phyloP scores from a whole-genome alignment of 2,329 filamentous ascomycete genomes.

The Pseudogymnoascus sp. region DNA sequence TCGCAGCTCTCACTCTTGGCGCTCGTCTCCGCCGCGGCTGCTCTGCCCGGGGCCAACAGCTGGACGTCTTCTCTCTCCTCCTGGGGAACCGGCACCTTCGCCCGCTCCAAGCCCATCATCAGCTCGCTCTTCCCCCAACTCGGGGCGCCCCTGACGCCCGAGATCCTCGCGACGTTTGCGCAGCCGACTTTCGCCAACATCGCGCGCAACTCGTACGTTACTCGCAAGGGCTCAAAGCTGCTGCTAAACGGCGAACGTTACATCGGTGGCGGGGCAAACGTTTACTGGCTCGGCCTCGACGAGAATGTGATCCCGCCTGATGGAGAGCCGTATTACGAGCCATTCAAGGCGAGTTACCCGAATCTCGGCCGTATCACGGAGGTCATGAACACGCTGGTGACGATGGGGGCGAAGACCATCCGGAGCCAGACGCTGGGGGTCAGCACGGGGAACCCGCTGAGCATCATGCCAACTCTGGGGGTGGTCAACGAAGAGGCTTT shows the following conservation, averaged over 20 bases:
- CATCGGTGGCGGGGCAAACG: slow-evolving; percentile 39
- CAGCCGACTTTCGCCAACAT: slow-evolving; percentile 14
- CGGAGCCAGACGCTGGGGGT: slow-evolving; percentile 38
- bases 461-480: slow-evolving; percentile 33
- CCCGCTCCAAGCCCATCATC: slow-evolving; percentile 67
- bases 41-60: slow-evolving; percentile 87
- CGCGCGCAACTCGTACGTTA: slow-evolving; percentile 24
- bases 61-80: slow-evolving; percentile 89
- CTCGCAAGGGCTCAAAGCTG: slow-evolving; percentile 30
- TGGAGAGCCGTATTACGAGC: slow-evolving; percentile 37
- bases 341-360: slow-evolving; percentile 37
- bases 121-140: slow-evolving; percentile 13
- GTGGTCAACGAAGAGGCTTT: slow-evolving; percentile 37
- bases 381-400: slow-evolving; percentile 35
- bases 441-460: slow-evolving; percentile 39
- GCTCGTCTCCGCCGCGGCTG: slow-evolving; percentile 39
- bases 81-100: slow-evolving; percentile 80
- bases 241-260: slow-evolving; percentile 32
- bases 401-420: slow-evolving; percentile 38
- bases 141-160: slow-evolving; percentile 14
- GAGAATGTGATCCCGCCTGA: slow-evolving; percentile 39
- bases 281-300: slow-evolving; percentile 43
- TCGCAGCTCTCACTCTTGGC: slow-evolving; percentile 30
- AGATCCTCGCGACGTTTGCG: slow-evolving; percentile 18
- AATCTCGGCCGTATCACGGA: slow-evolving; percentile 38